These are phyloP conservation scores for Aspergillus kassunensis DNA, from an alignment of 495 filamentous ascomycete genomes.

Conservation along the genomic window DNA sequence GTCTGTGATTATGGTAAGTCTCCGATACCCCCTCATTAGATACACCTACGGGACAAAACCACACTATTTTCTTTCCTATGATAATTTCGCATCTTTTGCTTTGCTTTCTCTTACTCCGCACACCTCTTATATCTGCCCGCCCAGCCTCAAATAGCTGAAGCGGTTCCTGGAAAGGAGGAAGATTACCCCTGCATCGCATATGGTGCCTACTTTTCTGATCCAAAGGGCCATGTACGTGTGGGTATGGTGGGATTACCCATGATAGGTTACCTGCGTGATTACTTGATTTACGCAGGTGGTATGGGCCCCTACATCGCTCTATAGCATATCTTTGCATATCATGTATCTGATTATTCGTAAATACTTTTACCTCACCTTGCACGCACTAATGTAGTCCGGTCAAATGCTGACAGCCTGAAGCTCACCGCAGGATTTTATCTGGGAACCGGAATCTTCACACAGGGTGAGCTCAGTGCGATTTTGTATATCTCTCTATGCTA, in stretches of 20 bases:
- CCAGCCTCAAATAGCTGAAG: slow-evolving; percentile 77
- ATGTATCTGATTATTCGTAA: slow-evolving; percentile 1
- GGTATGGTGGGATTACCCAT: slow-evolving; percentile 87
- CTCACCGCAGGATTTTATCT: slow-evolving; percentile 48
- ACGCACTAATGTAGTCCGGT: slow-evolving; percentile 21
- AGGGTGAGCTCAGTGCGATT: slow-evolving; percentile 34
- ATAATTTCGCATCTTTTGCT: slow-evolving; percentile 3
- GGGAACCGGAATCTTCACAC: slow-evolving; percentile 51
- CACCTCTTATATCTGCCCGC: slow-evolving; percentile 95
- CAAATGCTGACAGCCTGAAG: slow-evolving; percentile 44
- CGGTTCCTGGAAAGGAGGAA: slow-evolving; percentile 99
- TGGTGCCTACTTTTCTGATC: slow-evolving; percentile 72
- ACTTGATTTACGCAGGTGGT: slow-evolving; percentile 65
- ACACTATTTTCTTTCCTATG: not conserved
- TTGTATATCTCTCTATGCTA: slow-evolving; percentile 19
- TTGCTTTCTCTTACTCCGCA: slow-evolving; percentile 16
- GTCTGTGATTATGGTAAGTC: slow-evolving; percentile 59
- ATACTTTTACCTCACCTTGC: slow-evolving; percentile 20
- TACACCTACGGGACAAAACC: not conserved
- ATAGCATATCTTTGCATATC: slow-evolving; percentile 7
- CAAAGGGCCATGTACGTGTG: slow-evolving; percentile 66
- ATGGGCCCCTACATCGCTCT: slow-evolving; percentile 80
- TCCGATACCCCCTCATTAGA: not conserved
- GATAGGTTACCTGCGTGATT: slow-evolving; percentile 74
- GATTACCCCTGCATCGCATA: slow-evolving; percentile 78